phyloP scores from a whole-genome alignment of 176 grass and related monocot genomes.

The Dactylis glomerata region DNA sequence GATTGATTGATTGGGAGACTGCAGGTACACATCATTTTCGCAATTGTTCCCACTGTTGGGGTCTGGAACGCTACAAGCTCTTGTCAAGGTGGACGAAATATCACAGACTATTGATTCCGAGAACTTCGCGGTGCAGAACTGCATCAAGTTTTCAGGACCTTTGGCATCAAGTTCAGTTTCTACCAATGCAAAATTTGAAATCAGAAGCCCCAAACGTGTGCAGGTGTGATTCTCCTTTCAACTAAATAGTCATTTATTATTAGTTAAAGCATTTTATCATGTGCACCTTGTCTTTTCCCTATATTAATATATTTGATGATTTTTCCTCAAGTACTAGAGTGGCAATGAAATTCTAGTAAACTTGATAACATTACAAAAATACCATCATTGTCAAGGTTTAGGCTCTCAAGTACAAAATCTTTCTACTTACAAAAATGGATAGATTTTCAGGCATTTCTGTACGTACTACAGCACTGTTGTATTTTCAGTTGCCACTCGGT shows the following conservation, averaged over 20 bases:
- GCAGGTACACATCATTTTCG: conserved; percentile 89
- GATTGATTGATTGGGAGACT: conserved; percentile 12
- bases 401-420: not conserved
- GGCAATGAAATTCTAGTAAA: not conserved
- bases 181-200: conserved; percentile 95
- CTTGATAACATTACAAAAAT: not conserved
- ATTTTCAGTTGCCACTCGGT: not conserved
- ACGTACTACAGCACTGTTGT: not conserved
- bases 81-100: conserved; percentile 92
- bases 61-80: conserved; percentile 57
- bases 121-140: conserved; percentile 90
- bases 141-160: conserved; percentile 73
- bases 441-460: not conserved
- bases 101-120: conserved; percentile 90
- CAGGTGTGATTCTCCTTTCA: conserved; percentile 46
- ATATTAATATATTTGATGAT: not conserved
- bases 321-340: not conserved
- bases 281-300: not conserved
- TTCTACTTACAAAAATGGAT: not conserved
- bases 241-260: not conserved
- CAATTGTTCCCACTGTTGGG: conserved; percentile 63
- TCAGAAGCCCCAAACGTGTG: conserved; percentile 88
- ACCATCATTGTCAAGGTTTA: not conserved
- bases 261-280: not conserved
- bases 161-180: conserved; percentile 65